These are phyloP conservation scores for Helenozyma rhizophorensis DNA, from an alignment of 805 yeast species.

Conservation along the genomic window DNA sequence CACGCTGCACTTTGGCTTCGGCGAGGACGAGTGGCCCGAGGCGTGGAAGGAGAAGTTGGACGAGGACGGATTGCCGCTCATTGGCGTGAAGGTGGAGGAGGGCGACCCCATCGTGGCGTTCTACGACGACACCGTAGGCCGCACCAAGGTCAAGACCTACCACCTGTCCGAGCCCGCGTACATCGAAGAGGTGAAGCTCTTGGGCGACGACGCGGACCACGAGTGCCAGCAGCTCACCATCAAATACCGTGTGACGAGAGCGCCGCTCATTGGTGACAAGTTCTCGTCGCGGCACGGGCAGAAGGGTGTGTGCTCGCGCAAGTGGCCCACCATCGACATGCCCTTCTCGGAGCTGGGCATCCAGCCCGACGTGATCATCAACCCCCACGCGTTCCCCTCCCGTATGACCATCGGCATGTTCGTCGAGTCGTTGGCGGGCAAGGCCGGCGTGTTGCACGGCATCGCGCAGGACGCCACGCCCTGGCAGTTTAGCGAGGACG, in stretches of 20 bases:
- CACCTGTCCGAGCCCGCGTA: constrained; percentile 93
- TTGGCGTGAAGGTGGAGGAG: constrained; percentile 84
- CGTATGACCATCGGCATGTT: constrained; percentile 99
- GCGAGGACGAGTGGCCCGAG: constrained; percentile 88
- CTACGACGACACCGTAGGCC: constrained; percentile 85
- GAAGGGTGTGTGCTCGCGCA: constrained; percentile 97
- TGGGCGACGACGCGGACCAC: constrained; percentile 79
- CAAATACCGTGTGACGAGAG: constrained; percentile 86
- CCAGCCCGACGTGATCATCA: constrained; percentile 95
- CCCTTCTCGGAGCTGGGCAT: constrained; percentile 96
- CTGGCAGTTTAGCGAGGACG: constrained; percentile 85
- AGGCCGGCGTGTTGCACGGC: constrained; percentile 97
- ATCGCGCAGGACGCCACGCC: constrained; percentile 97
- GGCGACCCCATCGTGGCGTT: constrained; percentile 96
- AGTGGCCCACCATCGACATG: constrained; percentile 96
- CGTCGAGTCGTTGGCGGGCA: constrained; percentile 97
- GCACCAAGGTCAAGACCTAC: constrained; percentile 87
- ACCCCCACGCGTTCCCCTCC: constrained; percentile 99
- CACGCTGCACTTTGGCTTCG: constrained; percentile 92
- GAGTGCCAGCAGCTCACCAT: constrained; percentile 85
- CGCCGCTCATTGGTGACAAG: constrained; percentile 95
- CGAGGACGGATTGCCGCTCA: constrained; percentile 85
- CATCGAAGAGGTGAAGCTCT: constrained; percentile 88
- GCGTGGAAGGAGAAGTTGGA: constrained; percentile 86
- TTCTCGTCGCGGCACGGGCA: constrained; percentile 98